Base-by-base conservation (phyloP, 371 early-diverging fungal species). In the Zychaea mexicana region DNA sequence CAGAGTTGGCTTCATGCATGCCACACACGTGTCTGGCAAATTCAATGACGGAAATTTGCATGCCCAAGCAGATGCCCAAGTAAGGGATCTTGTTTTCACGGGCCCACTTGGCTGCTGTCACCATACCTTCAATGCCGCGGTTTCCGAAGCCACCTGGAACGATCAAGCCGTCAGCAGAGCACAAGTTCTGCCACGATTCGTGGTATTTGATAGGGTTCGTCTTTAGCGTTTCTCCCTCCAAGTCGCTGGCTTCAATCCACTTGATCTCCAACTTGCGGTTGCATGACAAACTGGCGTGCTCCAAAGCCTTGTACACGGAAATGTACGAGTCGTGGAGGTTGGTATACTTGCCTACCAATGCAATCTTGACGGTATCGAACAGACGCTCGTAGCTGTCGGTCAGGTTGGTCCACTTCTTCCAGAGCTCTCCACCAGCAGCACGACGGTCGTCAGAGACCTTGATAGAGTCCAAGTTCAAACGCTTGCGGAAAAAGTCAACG, bases 101-200 rank as follows among this genome's bases (percentile, higher is more conserved):
- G 22, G 99, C 99, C 94, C 96, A 98, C 69, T 95, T 92, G 66
- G 93, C 93, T n/a, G 98, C 99, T 38, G 87, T 73, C 45, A 99
- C 88, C 92, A 95, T 99, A 68, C 99, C 98, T 73, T 98, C 99
- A 39, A 92, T 90, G 67, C 99, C 99, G 73, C 98, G 95, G 60
- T 80, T 81, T 57, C 99, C 99, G 76, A 99, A 99, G 32, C 99
- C 99, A 70, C 99, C 99, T 21, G 99, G 99, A 24, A 99, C 95
- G n/a, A 99, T 82, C 57, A 99, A 93, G 61, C 99, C 99, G 74
- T 97, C 80, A 33, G 96, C 93, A 22, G 89, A 85, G 78, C 93
- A 92, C 52, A 98, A 76, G 32, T 80, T 79, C 69, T 92, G 85
- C 99, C 97, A 97, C 3, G 97, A 92, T 70, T 96, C 96, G 69